Evolutionary conservation across 306 rosid genomes (phyloP).

Genomic region (Vicia sativa): DNA sequence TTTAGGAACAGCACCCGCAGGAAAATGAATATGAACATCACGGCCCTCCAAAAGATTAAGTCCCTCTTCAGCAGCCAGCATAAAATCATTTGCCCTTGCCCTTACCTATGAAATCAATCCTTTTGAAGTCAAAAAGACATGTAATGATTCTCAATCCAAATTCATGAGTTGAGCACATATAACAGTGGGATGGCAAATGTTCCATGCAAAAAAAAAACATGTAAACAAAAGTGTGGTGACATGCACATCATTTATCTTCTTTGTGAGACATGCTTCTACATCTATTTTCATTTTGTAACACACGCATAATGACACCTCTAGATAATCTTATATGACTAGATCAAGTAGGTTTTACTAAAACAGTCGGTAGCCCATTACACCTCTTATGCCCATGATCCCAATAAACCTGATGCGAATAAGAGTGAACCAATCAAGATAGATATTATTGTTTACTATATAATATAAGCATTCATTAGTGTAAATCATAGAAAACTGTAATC

Average conservation of each 20-base stretch:
- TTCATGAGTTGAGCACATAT: slow-evolving; percentile 23
- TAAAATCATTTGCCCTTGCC: slow-evolving; percentile 81
- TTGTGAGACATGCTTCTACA: not conserved
- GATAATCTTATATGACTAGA: slow-evolving; percentile 9
- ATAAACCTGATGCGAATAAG: slow-evolving; percentile 30
- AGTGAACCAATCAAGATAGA: slow-evolving; percentile 24
- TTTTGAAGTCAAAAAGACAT: slow-evolving; percentile 33
- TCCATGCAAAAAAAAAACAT: slow-evolving; percentile 32
- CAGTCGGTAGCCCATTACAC: not conserved
- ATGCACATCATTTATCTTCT: slow-evolving; percentile 7
- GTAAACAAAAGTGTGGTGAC: not conserved
- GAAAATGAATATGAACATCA: slow-evolving; percentile 95
- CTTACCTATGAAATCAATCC: slow-evolving; percentile 63
- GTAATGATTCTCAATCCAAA: slow-evolving; percentile 34
- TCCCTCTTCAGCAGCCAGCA: slow-evolving; percentile 64
- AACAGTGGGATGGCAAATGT: slow-evolving; percentile 22
- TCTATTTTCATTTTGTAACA: slow-evolving; percentile 4
- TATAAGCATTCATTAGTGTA: slow-evolving; percentile 1
- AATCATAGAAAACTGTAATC: not conserved
- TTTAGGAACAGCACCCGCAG: slow-evolving; percentile 98
- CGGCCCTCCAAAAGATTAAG: slow-evolving; percentile 82
- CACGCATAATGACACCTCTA: not conserved
- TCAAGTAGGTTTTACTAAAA: slow-evolving; percentile 11
- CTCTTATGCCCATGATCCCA: slow-evolving; percentile 11
- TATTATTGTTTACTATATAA: not conserved